Conservation (phyloP, 192 early-diverging fungal species). For the Coemansia sp. region DNA sequence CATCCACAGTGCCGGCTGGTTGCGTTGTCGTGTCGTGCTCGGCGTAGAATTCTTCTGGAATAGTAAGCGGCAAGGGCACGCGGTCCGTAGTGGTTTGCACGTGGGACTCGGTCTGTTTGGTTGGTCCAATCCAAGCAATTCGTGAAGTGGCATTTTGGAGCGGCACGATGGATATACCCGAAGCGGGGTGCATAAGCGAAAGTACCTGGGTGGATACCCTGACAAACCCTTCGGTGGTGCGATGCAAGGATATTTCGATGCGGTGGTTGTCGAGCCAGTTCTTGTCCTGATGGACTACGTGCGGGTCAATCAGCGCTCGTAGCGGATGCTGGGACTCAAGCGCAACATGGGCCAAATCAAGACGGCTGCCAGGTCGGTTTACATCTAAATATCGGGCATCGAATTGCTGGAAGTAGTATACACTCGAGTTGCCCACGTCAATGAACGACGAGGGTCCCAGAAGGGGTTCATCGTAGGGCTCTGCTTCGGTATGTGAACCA, state of each 20-base stretch:
- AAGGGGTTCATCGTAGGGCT: background rate
- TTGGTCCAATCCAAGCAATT: conserved; percentile 39
- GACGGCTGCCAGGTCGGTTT: background rate
- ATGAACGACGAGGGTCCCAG: conserved; percentile 26
- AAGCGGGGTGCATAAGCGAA: conserved; percentile 30
- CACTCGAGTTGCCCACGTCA: conserved; percentile 24
- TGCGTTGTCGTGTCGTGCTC: conserved; percentile 17
- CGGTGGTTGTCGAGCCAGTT: conserved; percentile 43
- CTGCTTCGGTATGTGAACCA: background rate
- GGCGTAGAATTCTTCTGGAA: conserved; percentile 25
- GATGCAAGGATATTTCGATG: conserved; percentile 25
- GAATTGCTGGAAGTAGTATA: conserved; percentile 40
- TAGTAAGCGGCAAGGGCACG: background rate
- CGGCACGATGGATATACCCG: conserved; percentile 16
- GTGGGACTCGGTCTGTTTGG: background rate
- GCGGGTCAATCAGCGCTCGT: conserved; percentile 14
- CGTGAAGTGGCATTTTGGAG: conserved; percentile 24
- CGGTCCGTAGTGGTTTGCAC: background rate
- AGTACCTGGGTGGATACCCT: conserved; percentile 17
- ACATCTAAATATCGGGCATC: background rate
- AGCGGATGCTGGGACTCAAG: conserved; percentile 11
- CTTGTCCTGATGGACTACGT: conserved; percentile 5
- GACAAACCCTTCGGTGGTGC: conserved; percentile 37
- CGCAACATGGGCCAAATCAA: conserved; percentile 19
- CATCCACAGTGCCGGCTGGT: conserved; percentile 6